phyloP scores from a whole-genome alignment of 345 rosid species.

The Citrus maxima region DNA sequence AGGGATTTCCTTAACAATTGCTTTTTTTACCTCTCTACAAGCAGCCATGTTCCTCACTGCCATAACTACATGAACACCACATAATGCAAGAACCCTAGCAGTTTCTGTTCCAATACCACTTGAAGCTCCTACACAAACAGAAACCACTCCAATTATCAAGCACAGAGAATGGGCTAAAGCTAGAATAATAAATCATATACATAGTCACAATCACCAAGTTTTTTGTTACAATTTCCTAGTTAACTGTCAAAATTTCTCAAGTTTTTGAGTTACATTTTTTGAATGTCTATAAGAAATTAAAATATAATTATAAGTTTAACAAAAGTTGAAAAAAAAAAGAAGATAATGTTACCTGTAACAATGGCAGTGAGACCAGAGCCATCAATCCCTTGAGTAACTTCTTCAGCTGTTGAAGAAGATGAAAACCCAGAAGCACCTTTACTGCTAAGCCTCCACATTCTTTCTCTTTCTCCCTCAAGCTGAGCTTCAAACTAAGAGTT shows the following conservation, averaged over 20 bases:
- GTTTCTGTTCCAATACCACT: constrained; percentile 47
- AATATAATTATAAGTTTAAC: too few species aligned
- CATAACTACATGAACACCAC: constrained; percentile 42
- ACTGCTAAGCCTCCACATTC: constrained; percentile 54
- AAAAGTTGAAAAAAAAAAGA: not conserved
- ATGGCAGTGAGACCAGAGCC: constrained; percentile 76
- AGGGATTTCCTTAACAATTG: constrained; percentile 32
- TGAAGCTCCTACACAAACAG: constrained; percentile 28
- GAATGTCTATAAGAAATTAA: too few species aligned
- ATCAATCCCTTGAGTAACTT: constrained; percentile 71
- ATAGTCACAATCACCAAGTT: not conserved
- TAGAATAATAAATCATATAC: too few species aligned
- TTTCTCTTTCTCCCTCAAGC: not conserved
- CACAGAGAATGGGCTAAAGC: not conserved
- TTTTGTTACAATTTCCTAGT: too few species aligned
- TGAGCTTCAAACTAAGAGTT: not conserved
- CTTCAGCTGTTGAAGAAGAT: constrained; percentile 69
- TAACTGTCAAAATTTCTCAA: too few species aligned
- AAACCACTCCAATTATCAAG: not conserved
- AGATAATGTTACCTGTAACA: constrained; percentile 48
- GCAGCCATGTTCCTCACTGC: constrained; percentile 29
- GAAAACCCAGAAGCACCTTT: constrained; percentile 81
- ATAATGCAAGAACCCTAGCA: constrained; percentile 39
- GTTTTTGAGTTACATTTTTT: too few species aligned
- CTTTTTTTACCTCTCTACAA: constrained; percentile 28